Base-by-base conservation (phyloP, 2,329 filamentous ascomycete species). In the Penicillium sp. region DNA sequence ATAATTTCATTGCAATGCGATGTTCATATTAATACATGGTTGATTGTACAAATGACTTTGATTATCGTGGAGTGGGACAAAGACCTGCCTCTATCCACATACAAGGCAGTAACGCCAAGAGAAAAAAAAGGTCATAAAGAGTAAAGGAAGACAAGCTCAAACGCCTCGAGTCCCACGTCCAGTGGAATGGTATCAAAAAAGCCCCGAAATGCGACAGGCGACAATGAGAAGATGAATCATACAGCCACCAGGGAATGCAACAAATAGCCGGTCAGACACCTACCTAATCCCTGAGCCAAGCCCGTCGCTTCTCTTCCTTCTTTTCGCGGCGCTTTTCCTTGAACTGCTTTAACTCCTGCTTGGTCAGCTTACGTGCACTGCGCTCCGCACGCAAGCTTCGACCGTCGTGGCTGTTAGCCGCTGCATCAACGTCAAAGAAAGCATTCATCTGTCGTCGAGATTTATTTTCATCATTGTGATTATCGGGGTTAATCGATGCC, bases 391-490 rank as follows among this genome's bases (percentile, higher is more conserved):
- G 95, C 55, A 99, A 78, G 68, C 92, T 97, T 55, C 88, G 84
- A 2, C 94, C 94, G 64, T 96, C 88, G 68, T 99, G 92, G 54
- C 84, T 84, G 69, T 96, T 97, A 4, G 92, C 93, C 3, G 91
- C 92, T 4, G 91, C 90, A 72, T 97, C 92, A 40, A 97, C 92
- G 70, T 99, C 93, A 72, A 97, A 99, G 75, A 88, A 97, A 38
- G 91, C 90, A 68, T 90, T 89, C 88, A 97, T 89, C 76, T 97
- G 94, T 41, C 94, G 82, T 47, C 80, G 81, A 56, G 88, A 88
- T 79, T 96, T 97, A 68, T 90, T 89, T 69, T 95, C 91, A 67
- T 96, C 91, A 63, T 85, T 88, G 77, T 92, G 88, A 47, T 86
- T 84, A 49, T 94, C 90, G 1, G 90, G 84, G 3, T 82, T 86